These are phyloP conservation scores for Aspergillus sp. DNA, from an alignment of 2,329 filamentous ascomycete genomes.

Conservation along the genomic window DNA sequence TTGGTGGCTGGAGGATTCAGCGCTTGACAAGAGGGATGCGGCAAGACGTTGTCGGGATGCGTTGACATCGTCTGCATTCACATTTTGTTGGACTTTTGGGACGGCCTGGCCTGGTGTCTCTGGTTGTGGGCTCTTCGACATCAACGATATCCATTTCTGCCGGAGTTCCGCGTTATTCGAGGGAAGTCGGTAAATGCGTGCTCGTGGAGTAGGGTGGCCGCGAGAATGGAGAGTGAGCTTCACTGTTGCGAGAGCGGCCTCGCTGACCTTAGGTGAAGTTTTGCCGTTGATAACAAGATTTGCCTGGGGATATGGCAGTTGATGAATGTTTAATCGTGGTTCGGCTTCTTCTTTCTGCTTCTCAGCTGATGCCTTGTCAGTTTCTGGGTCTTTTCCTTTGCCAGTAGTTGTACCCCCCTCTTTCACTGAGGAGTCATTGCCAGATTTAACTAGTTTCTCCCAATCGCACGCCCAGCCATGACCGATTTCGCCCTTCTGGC, in stretches of 20 bases:
- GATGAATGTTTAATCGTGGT: constrained; percentile 36
- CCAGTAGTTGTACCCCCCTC: constrained; percentile 8
- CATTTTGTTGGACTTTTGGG: neutral
- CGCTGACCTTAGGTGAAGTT: constrained; percentile 22
- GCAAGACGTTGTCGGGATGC: constrained; percentile 26
- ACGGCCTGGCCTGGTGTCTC: neutral
- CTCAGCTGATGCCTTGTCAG: constrained; percentile 4
- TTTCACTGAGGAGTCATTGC: neutral
- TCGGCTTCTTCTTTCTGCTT: neutral
- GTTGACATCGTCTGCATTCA: constrained; percentile 18
- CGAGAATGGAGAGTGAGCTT: constrained; percentile 67
- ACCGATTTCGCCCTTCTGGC: constrained; percentile 78
- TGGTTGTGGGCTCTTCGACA: constrained; percentile 30
- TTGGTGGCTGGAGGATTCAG: constrained; percentile 34
- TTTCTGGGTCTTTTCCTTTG: constrained; percentile 10
- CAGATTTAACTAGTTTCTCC: constrained; percentile 60
- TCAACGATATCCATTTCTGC: constrained; percentile 68
- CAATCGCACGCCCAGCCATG: constrained; percentile 82
- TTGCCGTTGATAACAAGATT: constrained; percentile 17
- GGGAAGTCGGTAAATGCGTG: constrained; percentile 87
- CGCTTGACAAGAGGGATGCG: constrained; percentile 40
- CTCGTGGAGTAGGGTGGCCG: constrained; percentile 69
- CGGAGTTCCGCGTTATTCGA: constrained; percentile 55
- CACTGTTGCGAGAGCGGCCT: constrained; percentile 56
- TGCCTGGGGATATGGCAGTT: constrained; percentile 43